phyloP scores from a whole-genome alignment of 75 land plant genomes.

The Adiantum capillusveneris region DNA sequence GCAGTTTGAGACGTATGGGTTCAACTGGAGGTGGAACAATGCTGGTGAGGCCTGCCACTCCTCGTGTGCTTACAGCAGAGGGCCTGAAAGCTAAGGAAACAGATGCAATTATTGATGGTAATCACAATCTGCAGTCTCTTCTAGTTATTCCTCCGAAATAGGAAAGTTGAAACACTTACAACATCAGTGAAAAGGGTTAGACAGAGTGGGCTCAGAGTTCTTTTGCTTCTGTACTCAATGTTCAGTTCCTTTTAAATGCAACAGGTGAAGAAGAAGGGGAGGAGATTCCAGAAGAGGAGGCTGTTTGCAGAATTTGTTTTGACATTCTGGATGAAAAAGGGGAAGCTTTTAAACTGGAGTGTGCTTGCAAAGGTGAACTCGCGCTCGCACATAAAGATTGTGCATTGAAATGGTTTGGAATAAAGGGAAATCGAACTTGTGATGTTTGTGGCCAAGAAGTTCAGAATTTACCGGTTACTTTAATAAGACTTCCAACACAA shows the following conservation, averaged over 20 bases:
- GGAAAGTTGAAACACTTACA: too few relatives aligned
- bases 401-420: conserved; percentile 69
- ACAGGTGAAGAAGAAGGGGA: conserved; percentile 34
- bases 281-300: conserved; percentile 73
- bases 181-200: background rate
- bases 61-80: conserved; percentile 19
- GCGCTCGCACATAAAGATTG: conserved; percentile 68
- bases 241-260: background rate
- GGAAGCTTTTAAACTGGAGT: conserved; percentile 64
- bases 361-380: conserved; percentile 69
- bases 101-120: background rate
- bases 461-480: conserved; percentile 58
- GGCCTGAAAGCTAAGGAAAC: conserved; percentile 5
- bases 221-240: background rate
- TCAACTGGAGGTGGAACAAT: conserved; percentile 33
- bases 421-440: conserved; percentile 59
- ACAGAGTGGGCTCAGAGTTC: background rate
- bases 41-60: conserved; percentile 35
- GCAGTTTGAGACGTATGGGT: conserved; percentile 24
- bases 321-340: conserved; percentile 54
- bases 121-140: background rate
- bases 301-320: conserved; percentile 66
- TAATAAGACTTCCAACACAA: conserved; percentile 32
- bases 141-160: too few relatives aligned
- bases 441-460: conserved; percentile 70